phyloP scores from a whole-genome alignment of 2,329 filamentous ascomycete species.

The Colletotrichum sp. region DNA sequence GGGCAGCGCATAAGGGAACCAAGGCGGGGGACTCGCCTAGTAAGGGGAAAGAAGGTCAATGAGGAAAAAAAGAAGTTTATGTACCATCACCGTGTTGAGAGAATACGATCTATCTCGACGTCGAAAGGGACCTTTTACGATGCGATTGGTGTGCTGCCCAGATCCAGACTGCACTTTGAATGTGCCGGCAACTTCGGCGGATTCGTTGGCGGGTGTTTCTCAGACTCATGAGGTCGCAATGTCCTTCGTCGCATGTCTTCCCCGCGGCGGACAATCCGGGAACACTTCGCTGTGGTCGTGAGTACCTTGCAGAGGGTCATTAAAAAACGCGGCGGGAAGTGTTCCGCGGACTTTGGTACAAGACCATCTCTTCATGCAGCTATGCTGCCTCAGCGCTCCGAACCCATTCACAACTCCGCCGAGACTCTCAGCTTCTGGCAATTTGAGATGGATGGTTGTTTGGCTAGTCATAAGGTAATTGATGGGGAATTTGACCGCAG shows the following conservation, averaged over 20 bases:
- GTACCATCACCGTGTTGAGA: constrained; percentile 11
- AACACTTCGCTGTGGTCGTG: neutral
- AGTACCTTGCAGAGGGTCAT: neutral
- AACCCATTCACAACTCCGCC: neutral
- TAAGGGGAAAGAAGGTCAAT: neutral
- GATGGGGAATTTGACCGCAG: neutral
- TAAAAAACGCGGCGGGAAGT: neutral
- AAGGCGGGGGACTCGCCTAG: neutral
- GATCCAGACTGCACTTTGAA: neutral
- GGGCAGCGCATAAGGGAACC: constrained; percentile 22
- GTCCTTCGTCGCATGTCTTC: neutral
- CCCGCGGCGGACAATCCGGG: neutral
- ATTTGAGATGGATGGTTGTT: neutral
- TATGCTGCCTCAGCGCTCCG: neutral
- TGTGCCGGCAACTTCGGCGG: neutral
- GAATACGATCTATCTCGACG: neutral
- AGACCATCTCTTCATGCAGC: neutral
- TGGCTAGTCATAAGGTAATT: neutral
- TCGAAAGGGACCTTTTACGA: neutral
- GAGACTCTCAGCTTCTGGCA: neutral
- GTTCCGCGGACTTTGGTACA: neutral
- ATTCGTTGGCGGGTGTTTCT: neutral
- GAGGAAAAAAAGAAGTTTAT: neutral
- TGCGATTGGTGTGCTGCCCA: neutral
- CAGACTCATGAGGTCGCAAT: neutral